Percentiles rank a stretch among this genome's conserved stretches.
phyloP scores from a whole-genome alignment of 1,284 basidiomycete genomes.

The Moesziomyces parantarcticus region DNA sequence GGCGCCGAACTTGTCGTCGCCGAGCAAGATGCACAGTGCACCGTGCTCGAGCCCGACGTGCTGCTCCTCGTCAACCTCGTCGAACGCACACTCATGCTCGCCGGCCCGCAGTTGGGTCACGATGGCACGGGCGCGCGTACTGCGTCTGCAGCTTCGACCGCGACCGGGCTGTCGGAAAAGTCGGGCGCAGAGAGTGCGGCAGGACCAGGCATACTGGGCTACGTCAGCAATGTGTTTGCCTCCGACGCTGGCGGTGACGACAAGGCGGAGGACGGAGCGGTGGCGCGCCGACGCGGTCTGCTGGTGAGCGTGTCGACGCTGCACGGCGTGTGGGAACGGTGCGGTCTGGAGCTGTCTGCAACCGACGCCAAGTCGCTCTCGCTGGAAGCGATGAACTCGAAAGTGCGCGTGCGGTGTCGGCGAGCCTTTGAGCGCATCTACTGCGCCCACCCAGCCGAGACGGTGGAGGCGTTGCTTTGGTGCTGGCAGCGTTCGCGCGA shows the following conservation, averaged over 20 bases:
- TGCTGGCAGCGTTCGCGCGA: constrained; percentile 74
- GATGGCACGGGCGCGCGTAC: background rate
- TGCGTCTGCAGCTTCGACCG: background rate
- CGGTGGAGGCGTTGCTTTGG: constrained; percentile 82
- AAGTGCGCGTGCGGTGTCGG: constrained; percentile 33
- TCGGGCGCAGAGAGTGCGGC: constrained; percentile 4
- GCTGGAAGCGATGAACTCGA: constrained; percentile 31
- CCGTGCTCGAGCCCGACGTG: constrained; percentile 48
- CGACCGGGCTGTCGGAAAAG: constrained; percentile 3
- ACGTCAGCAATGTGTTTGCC: constrained; percentile 56
- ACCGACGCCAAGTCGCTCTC: constrained; percentile 44
- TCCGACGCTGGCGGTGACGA: constrained; percentile 19
- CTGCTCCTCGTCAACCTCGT: constrained; percentile 52
- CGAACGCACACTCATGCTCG: constrained; percentile 49
- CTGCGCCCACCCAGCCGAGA: constrained; percentile 80
- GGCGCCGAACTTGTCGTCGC: constrained; percentile 39
- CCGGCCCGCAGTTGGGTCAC: background rate
- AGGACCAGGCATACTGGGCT: constrained; percentile 44
- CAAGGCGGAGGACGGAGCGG: constrained; percentile 5
- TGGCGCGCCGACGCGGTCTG: constrained; percentile 15
- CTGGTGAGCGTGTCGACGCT: constrained; percentile 44
- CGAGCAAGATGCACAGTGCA: constrained; percentile 23
- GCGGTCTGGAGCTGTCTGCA: constrained; percentile 9
- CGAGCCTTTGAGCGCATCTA: constrained; percentile 81
- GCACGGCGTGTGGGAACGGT: constrained; percentile 46